Percentiles rank a stretch among this genome's conserved stretches.
Conservation (phyloP, 495 filamentous ascomycete species). For the Terfezia claveryi region DNA sequence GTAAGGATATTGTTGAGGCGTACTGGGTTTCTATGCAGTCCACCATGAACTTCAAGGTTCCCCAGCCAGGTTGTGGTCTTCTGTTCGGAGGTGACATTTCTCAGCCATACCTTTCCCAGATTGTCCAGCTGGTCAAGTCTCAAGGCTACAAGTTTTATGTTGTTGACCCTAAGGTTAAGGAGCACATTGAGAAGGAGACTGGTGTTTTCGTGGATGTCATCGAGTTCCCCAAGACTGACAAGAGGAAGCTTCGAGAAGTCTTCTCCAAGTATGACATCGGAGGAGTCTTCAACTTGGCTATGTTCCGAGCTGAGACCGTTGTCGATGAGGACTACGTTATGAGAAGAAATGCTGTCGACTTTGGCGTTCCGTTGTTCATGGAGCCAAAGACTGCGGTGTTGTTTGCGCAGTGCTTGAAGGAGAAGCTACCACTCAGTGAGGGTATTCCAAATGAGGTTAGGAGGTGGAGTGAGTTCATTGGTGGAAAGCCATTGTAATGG, state of each 20-base stretch:
- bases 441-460: slow-evolving; percentile 75
- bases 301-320: slow-evolving; percentile 57
- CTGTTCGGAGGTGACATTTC: slow-evolving; percentile 70
- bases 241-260: slow-evolving; percentile 80
- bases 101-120: slow-evolving; percentile 41
- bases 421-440: slow-evolving; percentile 67
- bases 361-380: slow-evolving; percentile 95
- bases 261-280: slow-evolving; percentile 94
- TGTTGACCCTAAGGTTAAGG: slow-evolving; percentile 57
- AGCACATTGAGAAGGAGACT: slow-evolving; percentile 53
- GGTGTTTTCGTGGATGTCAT: slow-evolving; percentile 64
- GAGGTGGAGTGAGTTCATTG: slow-evolving; percentile 85
- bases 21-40: slow-evolving; percentile 95
- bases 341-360: slow-evolving; percentile 94
- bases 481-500: slow-evolving; percentile 63
- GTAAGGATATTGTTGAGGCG: slow-evolving; percentile 81
- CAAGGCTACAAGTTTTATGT: slow-evolving; percentile 88
- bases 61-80: slow-evolving; percentile 78
- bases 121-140: slow-evolving; percentile 67
- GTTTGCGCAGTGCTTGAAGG: slow-evolving; percentile 87
- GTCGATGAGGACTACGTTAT: slow-evolving; percentile 95
- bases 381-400: slow-evolving; percentile 95
- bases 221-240: slow-evolving; percentile 92
- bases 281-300: slow-evolving; percentile 88
- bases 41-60: slow-evolving; percentile 97